These are phyloP conservation scores for Solanum hybrid DNA, from an alignment of 305 asterid genomes.

Conservation along the genomic window DNA sequence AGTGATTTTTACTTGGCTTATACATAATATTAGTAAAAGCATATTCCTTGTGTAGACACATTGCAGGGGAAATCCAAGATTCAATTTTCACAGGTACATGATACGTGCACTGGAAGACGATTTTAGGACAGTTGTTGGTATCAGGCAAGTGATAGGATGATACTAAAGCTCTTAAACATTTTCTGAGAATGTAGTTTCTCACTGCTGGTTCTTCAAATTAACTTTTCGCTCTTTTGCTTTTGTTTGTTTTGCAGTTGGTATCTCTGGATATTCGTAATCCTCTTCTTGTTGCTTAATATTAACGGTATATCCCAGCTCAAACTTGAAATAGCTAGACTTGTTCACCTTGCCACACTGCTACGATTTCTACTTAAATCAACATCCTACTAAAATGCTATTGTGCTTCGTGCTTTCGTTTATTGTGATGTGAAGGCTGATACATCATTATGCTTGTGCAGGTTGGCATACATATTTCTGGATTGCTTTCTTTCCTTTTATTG, in stretches of 20 bases:
- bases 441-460: background rate
- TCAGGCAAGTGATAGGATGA: conserved; percentile 7
- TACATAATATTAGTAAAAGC: background rate
- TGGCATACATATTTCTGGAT: conserved; percentile 24
- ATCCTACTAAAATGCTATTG: background rate
- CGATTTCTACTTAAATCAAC: background rate
- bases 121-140: conserved; percentile 13
- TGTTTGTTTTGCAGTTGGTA: conserved; percentile 16
- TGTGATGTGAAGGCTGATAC: background rate
- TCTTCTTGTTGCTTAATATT: conserved; percentile 19
- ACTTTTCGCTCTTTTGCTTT: background rate
- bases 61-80: conserved; percentile 14
- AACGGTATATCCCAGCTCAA: conserved; percentile 9
- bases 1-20: background rate
- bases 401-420: background rate
- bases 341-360: background rate
- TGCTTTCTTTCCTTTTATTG: conserved; percentile 15
- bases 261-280: conserved; percentile 14
- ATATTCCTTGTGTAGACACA: conserved; percentile 2
- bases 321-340: background rate
- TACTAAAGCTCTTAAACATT: background rate
- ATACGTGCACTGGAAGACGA: conserved; percentile 16
- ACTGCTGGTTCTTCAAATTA: background rate
- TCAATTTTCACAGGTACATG: conserved; percentile 13
- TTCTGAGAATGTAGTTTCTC: background rate